Evolutionary conservation across 441 rosid species (phyloP).

Genomic region (Syzygium malaccense): DNA sequence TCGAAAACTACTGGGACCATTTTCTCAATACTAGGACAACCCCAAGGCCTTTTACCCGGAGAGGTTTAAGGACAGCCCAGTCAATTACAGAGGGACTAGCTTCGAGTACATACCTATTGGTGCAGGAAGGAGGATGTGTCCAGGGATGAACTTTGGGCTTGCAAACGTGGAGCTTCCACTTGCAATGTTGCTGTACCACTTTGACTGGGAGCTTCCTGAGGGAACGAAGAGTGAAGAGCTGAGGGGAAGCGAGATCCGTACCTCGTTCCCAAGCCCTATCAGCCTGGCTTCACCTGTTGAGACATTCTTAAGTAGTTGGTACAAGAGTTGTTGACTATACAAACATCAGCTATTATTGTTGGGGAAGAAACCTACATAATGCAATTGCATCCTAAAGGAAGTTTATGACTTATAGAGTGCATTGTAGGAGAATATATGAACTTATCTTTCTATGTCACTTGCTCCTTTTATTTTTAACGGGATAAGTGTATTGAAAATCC

Average conservation of each 20-base stretch:
- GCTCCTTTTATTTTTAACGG: neutral
- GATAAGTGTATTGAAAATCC: no score
- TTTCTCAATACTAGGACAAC: no score
- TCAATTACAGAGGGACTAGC: neutral
- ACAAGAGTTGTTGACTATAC: neutral
- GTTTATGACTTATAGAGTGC: neutral
- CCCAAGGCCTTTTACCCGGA: neutral
- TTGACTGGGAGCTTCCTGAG: constrained; percentile 2
- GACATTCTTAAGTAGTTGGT: neutral
- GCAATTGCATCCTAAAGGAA: neutral
- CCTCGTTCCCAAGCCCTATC: neutral
- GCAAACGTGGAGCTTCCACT: neutral
- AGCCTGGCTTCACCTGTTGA: neutral
- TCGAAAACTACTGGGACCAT: no score
- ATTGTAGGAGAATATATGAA: neutral
- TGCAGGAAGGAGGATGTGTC: constrained; percentile 9
- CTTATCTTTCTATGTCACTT: neutral
- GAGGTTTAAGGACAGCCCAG: neutral
- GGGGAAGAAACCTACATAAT: neutral
- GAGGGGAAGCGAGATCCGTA: neutral
- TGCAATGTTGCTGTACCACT: neutral
- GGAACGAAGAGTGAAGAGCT: neutral
- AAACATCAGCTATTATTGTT: neutral
- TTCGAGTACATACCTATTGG: neutral
- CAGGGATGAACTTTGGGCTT: neutral